These are phyloP conservation scores for Flaveria robusta DNA, from an alignment of 129 eudicot genomes.

Conservation along the genomic window DNA sequence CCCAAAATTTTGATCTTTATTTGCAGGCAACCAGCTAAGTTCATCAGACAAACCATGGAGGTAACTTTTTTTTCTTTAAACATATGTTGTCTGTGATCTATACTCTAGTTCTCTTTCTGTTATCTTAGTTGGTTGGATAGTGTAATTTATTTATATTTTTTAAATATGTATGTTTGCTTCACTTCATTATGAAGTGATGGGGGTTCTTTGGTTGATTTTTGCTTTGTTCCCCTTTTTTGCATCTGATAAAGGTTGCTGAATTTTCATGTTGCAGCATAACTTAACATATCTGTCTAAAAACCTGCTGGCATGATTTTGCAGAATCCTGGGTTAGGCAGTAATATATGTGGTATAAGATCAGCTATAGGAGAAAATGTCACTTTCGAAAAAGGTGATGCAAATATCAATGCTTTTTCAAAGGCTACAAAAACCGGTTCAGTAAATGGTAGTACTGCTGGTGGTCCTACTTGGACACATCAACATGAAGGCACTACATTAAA, in stretches of 20 bases:
- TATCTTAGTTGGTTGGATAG: slow-evolving; percentile 5
- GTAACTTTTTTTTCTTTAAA: slow-evolving; percentile 42
- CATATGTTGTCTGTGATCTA: not conserved
- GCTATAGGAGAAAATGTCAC: slow-evolving; percentile 8
- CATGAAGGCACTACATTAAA: slow-evolving; percentile 22
- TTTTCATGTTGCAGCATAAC: slow-evolving; percentile 44
- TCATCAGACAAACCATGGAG: slow-evolving; percentile 34
- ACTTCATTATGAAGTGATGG: not conserved
- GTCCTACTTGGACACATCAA: slow-evolving; percentile 18
- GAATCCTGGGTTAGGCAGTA: slow-evolving; percentile 24
- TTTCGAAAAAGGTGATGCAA: slow-evolving; percentile 30
- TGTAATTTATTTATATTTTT: not conserved
- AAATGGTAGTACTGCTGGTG: slow-evolving; percentile 15
- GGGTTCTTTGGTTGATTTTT: not conserved
- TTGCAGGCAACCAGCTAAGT: slow-evolving; percentile 49
- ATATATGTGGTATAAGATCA: slow-evolving; percentile 15
- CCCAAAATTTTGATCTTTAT: not conserved
- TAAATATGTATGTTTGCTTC: not conserved
- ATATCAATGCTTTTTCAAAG: slow-evolving; percentile 19
- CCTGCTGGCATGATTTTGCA: slow-evolving; percentile 19
- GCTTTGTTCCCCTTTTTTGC: slow-evolving; percentile 9
- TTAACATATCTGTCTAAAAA: slow-evolving; percentile 16
- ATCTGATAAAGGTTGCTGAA: slow-evolving; percentile 15
- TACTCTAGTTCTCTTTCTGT: slow-evolving; percentile 1
- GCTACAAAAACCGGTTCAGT: slow-evolving; percentile 23